A percentile compares a stretch with the other conserved stretches of the same genome.
These are phyloP conservation scores for Coemansia sp. DNA, from an alignment of 192 early-diverging fungal genomes.

Conservation along the genomic window DNA sequence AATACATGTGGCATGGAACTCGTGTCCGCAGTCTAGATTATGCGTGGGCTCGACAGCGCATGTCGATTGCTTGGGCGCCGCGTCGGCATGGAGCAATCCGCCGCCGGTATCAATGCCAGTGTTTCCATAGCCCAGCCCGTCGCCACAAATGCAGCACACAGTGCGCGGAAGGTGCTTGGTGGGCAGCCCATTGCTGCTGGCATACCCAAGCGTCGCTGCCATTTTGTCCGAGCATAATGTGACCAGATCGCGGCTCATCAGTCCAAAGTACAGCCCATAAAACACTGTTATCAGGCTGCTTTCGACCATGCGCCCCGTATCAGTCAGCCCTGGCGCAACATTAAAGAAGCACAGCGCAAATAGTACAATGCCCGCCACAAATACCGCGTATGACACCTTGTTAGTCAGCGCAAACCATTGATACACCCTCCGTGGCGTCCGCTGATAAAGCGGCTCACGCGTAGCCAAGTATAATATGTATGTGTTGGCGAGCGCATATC, in stretches of 20 bases:
- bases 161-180: conserved; percentile 33
- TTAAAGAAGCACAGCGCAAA: conserved; percentile 44
- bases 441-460: conserved; percentile 32
- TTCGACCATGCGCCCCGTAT: conserved; percentile 33
- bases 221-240: conserved; percentile 50
- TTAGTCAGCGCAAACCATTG: conserved; percentile 53
- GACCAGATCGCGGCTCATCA: conserved; percentile 53
- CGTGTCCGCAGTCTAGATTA: conserved; percentile 39
- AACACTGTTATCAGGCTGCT: conserved; percentile 31
- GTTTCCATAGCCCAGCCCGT: conserved; percentile 13
- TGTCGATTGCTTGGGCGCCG: neutral
- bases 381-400: conserved; percentile 45
- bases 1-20: conserved; percentile 56
- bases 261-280: conserved; percentile 52
- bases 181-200: conserved; percentile 24
- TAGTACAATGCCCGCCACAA: conserved; percentile 27
- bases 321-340: conserved; percentile 39
- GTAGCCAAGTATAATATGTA: conserved; percentile 44
- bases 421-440: conserved; percentile 48
- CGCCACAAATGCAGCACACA: conserved; percentile 51
- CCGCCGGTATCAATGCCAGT: neutral
- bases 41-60: conserved; percentile 34
- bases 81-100: neutral
- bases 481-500: conserved; percentile 28
- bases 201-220: conserved; percentile 49